Evolutionary conservation across 345 rosid genomes (phyloP).

Genomic region (Brassica juncea): DNA sequence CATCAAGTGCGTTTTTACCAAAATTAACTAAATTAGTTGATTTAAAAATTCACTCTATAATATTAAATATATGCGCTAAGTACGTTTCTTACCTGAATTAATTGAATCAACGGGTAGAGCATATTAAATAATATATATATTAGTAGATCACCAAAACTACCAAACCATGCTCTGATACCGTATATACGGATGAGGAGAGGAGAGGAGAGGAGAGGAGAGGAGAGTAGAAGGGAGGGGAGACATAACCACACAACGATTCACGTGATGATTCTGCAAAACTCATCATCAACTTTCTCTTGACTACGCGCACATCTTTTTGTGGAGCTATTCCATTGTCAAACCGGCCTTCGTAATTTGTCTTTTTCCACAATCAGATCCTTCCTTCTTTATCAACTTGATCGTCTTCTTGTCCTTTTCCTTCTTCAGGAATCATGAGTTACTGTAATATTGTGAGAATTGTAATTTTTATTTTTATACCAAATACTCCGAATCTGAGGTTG

Average conservation of each 20-base stretch:
- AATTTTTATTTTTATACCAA: constrained; percentile 1
- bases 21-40: no score
- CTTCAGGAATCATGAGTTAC: not conserved
- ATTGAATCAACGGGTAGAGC: no score
- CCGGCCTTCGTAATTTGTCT: constrained; percentile 26
- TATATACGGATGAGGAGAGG: no score
- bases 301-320: constrained; percentile 33
- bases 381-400: constrained; percentile 34
- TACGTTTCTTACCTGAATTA: no score
- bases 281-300: constrained; percentile 35
- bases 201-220: not conserved
- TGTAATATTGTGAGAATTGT: not conserved
- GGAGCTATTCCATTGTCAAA: constrained; percentile 30
- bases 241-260: constrained; percentile 31
- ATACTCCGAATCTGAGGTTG: not conserved
- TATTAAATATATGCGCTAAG: no score
- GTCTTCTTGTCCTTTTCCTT: constrained; percentile 27
- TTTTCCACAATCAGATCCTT: constrained; percentile 12
- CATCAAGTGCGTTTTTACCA: no score
- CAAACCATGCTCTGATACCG: no score
- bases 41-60: no score
- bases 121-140: no score
- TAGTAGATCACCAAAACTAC: no score
- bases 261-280: constrained; percentile 29
- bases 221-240: not conserved